A percentile compares a stretch with the other conserved stretches of the same genome.
Conservation (phyloP, 768 basidiomycete genomes). For the Agrocybe praecox region DNA sequence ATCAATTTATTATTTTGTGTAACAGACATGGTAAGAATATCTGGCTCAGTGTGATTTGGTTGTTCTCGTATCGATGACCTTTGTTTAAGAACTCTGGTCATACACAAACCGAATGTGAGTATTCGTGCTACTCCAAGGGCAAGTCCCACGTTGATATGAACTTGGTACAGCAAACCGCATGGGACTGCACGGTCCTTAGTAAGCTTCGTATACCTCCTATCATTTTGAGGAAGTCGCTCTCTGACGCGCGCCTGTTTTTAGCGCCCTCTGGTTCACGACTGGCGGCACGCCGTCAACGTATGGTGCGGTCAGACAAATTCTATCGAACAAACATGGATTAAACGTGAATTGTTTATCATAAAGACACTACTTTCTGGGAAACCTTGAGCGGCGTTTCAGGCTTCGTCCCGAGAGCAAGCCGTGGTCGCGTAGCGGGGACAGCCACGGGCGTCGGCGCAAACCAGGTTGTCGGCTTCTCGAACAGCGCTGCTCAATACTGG, state of each 20-base stretch:
- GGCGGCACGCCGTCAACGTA: conserved; percentile 30
- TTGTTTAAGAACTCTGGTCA: conserved; percentile 36
- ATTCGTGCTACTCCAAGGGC: background rate
- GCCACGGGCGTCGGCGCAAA: conserved; percentile 26
- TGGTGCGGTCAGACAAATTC: conserved; percentile 25
- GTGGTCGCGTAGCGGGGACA: conserved; percentile 31
- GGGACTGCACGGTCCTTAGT: conserved; percentile 39
- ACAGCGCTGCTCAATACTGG: conserved; percentile 34
- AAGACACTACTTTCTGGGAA: conserved; percentile 33
- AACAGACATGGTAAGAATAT: conserved; percentile 20
- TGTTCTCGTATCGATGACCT: background rate
- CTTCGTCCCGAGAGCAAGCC: conserved; percentile 21
- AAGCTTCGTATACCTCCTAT: background rate
- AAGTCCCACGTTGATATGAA: no score
- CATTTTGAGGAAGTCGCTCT: background rate
- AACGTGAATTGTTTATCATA: background rate
- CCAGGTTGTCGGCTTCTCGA: conserved; percentile 30
- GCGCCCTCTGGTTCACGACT: conserved; percentile 40
- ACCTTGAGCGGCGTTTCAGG: conserved; percentile 23
- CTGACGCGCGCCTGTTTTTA: conserved; percentile 1
- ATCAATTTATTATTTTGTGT: background rate
- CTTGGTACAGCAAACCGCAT: conserved; percentile 25
- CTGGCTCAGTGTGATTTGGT: background rate
- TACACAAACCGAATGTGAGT: conserved; percentile 34
- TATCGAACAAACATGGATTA: no score